These are phyloP conservation scores for Ophiognomonia clavigignenti-juglandacearum DNA, from an alignment of 2,329 filamentous ascomycete species.

Conservation along the genomic window DNA sequence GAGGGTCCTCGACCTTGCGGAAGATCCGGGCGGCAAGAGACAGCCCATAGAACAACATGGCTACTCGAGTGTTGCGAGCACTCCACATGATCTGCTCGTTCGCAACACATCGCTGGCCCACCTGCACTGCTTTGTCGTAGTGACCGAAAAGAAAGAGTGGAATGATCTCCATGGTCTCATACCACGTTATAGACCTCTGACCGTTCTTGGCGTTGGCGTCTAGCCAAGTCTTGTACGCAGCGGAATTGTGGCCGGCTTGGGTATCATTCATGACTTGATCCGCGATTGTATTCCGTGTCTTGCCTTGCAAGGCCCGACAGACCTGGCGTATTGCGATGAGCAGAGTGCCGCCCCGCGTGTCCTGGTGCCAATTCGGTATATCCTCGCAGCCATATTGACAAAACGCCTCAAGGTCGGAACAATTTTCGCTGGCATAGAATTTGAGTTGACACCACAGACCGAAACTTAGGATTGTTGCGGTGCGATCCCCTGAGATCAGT, in stretches of 20 bases:
- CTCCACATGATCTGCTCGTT: slow-evolving; percentile 52
- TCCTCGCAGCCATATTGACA: slow-evolving; percentile 71
- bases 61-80: slow-evolving; percentile 50
- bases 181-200: slow-evolving; percentile 61
- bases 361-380: slow-evolving; percentile 65
- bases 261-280: slow-evolving; percentile 60
- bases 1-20: slow-evolving; percentile 43
- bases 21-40: slow-evolving; percentile 49
- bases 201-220: slow-evolving; percentile 49
- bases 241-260: slow-evolving; percentile 50
- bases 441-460: slow-evolving; percentile 63
- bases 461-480: slow-evolving; percentile 66
- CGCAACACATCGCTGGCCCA: slow-evolving; percentile 47
- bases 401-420: slow-evolving; percentile 64
- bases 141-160: slow-evolving; percentile 60
- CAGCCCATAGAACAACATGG: slow-evolving; percentile 57
- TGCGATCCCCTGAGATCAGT: slow-evolving; percentile 63
- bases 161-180: slow-evolving; percentile 62
- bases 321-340: slow-evolving; percentile 63
- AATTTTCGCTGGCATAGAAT: slow-evolving; percentile 66
- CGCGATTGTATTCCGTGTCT: slow-evolving; percentile 52
- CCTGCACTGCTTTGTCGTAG: slow-evolving; percentile 52
- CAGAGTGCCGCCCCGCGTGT: slow-evolving; percentile 66
- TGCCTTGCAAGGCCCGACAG: slow-evolving; percentile 68
- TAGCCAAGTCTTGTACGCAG: slow-evolving; percentile 56